phyloP scores from a whole-genome alignment of 2,329 filamentous ascomycete species.

The Pyrenochaeta sp. region DNA sequence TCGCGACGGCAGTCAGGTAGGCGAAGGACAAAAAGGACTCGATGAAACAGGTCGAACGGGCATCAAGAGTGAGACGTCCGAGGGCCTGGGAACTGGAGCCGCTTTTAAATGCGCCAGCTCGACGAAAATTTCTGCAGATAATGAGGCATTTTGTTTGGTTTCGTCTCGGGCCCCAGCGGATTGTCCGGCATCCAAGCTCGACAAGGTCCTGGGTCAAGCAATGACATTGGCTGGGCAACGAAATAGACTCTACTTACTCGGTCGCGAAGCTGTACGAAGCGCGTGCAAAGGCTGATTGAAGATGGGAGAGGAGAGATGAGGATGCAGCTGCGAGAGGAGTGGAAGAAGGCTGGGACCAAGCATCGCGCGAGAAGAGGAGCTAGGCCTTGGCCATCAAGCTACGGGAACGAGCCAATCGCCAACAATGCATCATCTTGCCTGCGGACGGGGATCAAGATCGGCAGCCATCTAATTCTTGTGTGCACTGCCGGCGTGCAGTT shows the following conservation, averaged over 20 bases:
- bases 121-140: conserved; percentile 44
- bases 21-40: conserved; percentile 26
- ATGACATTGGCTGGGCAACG: conserved; percentile 28
- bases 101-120: conserved; percentile 40
- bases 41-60: conserved; percentile 35
- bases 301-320: neutral
- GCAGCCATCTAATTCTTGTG: neutral
- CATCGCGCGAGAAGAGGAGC: conserved; percentile 14
- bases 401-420: conserved; percentile 16
- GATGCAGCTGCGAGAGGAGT: conserved; percentile 7
- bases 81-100: conserved; percentile 25
- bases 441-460: neutral
- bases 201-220: conserved; percentile 26
- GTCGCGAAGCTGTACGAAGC: conserved; percentile 22
- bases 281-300: conserved; percentile 8
- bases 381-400: conserved; percentile 10
- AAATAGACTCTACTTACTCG: conserved; percentile 37
- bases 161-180: conserved; percentile 37
- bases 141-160: conserved; percentile 48
- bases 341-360: conserved; percentile 14
- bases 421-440: conserved; percentile 8
- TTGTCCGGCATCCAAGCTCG: conserved; percentile 31
- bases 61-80: conserved; percentile 35
- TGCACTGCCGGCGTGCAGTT: neutral
- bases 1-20: conserved; percentile 35